A percentile compares a stretch with the other conserved stretches of the same genome.
Evolutionary conservation across 108 stramenopile genomes (phyloP).

Genomic region (Aurantiochytrium sp.): DNA sequence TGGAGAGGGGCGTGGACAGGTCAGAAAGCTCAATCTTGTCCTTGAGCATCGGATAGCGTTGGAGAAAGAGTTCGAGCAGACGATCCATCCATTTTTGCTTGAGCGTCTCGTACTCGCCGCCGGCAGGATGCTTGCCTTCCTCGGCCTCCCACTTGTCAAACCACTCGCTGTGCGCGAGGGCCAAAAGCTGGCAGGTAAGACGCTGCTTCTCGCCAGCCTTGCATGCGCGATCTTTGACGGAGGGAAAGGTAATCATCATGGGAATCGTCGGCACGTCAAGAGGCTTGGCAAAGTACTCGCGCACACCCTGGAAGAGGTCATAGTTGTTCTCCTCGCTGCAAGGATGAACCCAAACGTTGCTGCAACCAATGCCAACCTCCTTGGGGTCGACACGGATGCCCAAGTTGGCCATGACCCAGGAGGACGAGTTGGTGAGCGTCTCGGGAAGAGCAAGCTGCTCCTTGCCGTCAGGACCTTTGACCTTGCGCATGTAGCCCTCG

Average conservation of each 20-base stretch:
- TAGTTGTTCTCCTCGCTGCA: constrained; percentile 30
- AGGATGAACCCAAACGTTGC: not conserved
- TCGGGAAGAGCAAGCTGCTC: not conserved
- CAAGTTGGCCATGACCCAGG: not conserved
- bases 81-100: constrained; percentile 23
- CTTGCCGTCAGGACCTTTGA: not conserved
- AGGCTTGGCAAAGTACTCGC: constrained; percentile 25
- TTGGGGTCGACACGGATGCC: not conserved
- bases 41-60: constrained; percentile 30
- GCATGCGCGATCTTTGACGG: constrained; percentile 27
- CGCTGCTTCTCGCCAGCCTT: constrained; percentile 48
- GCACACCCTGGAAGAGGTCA: constrained; percentile 23
- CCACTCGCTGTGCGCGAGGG: constrained; percentile 30
- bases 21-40: constrained; percentile 36
- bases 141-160: constrained; percentile 37
- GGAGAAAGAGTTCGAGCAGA: constrained; percentile 30
- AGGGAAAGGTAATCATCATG: constrained; percentile 41
- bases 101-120: constrained; percentile 30
- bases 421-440: not conserved
- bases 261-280: constrained; percentile 15
- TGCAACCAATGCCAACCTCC: not conserved
- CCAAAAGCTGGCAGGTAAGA: constrained; percentile 37
- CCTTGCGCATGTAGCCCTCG: not conserved
- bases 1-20: constrained; percentile 43
- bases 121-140: constrained; percentile 22